Evolutionary conservation across 2,329 filamentous ascomycete species (phyloP).

Genomic region (Ilyonectria robusta): DNA sequence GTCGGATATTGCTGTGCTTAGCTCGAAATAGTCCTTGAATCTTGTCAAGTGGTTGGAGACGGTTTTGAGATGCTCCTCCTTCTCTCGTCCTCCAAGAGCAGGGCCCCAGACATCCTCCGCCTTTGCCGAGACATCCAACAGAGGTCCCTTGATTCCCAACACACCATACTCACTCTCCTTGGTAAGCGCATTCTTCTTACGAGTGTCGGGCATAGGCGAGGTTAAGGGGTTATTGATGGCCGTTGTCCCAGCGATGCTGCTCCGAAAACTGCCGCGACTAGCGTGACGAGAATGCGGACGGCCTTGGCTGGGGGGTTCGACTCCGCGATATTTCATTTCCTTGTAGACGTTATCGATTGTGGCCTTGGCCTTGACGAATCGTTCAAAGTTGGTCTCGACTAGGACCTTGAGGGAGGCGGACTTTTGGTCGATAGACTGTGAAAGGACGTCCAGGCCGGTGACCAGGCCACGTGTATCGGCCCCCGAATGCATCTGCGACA

Average conservation of each 20-base stretch:
- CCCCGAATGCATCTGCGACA: slow-evolving; percentile 90
- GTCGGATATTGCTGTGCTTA: slow-evolving; percentile 82
- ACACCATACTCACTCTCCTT: slow-evolving; percentile 96
- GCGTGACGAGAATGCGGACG: slow-evolving; percentile 75
- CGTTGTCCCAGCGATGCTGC: slow-evolving; percentile 57
- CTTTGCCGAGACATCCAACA: slow-evolving; percentile 92
- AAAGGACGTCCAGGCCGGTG: slow-evolving; percentile 86
- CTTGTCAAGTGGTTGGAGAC: slow-evolving; percentile 83
- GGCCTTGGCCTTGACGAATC: slow-evolving; percentile 96
- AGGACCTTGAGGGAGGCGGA: slow-evolving; percentile 96
- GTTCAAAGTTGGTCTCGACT: slow-evolving; percentile 98
- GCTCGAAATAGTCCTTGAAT: slow-evolving; percentile 85
- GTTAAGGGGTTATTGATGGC: slow-evolving; percentile 56
- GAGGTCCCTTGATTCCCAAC: slow-evolving; percentile 86
- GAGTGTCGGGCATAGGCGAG: slow-evolving; percentile 65
- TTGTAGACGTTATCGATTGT: slow-evolving; percentile 99
- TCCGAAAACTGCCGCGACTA: slow-evolving; percentile 77
- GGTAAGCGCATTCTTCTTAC: slow-evolving; percentile 88
- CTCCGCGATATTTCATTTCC: slow-evolving; percentile 88
- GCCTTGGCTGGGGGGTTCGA: slow-evolving; percentile 62
- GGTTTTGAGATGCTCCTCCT: slow-evolving; percentile 87
- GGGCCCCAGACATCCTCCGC: slow-evolving; percentile 98
- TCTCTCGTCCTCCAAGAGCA: slow-evolving; percentile 89
- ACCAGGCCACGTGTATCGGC: slow-evolving; percentile 88
- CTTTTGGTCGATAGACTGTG: slow-evolving; percentile 95